These are phyloP conservation scores for Penicillium vulpinum DNA, from an alignment of 2,329 filamentous ascomycete genomes.

Conservation along the genomic window DNA sequence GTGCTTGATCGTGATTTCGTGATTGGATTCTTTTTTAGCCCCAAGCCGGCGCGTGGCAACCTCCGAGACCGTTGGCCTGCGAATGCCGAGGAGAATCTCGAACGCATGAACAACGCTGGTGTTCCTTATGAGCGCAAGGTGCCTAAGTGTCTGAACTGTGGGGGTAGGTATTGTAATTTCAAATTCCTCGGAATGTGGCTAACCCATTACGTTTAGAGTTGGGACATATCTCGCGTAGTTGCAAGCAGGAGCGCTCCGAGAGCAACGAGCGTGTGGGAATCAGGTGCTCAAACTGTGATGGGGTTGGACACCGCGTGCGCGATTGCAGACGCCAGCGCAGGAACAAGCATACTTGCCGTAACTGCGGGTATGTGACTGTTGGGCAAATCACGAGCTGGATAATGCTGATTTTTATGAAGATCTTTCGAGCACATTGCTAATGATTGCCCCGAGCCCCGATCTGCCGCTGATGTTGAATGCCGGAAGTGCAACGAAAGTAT, in stretches of 20 bases:
- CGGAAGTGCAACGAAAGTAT: constrained; percentile 46
- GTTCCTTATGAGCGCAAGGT: constrained; percentile 52
- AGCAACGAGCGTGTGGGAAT: constrained; percentile 46
- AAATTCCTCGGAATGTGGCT: neutral
- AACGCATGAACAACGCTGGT: constrained; percentile 54
- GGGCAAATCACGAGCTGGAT: neutral
- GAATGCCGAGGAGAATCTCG: constrained; percentile 51
- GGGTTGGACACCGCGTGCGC: constrained; percentile 50
- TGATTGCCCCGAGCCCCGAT: constrained; percentile 51
- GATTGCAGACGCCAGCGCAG: constrained; percentile 46
- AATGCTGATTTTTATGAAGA: constrained; percentile 30
- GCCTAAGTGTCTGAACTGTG: constrained; percentile 54
- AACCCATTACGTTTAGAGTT: constrained; percentile 36
- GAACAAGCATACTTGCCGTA: constrained; percentile 50
- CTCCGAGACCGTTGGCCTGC: constrained; percentile 53
- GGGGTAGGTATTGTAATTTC: constrained; percentile 33
- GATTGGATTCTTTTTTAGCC: constrained; percentile 51
- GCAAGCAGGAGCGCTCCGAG: constrained; percentile 47
- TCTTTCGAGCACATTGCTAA: constrained; percentile 48
- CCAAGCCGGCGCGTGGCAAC: constrained; percentile 49
- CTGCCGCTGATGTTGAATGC: constrained; percentile 48
- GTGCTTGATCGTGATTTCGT: constrained; percentile 53
- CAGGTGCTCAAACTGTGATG: constrained; percentile 53
- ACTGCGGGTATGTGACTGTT: constrained; percentile 48
- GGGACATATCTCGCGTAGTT: constrained; percentile 51